Conservation (phyloP, 2,329 filamentous ascomycete genomes). For the Grosmannia clavigera region DNA sequence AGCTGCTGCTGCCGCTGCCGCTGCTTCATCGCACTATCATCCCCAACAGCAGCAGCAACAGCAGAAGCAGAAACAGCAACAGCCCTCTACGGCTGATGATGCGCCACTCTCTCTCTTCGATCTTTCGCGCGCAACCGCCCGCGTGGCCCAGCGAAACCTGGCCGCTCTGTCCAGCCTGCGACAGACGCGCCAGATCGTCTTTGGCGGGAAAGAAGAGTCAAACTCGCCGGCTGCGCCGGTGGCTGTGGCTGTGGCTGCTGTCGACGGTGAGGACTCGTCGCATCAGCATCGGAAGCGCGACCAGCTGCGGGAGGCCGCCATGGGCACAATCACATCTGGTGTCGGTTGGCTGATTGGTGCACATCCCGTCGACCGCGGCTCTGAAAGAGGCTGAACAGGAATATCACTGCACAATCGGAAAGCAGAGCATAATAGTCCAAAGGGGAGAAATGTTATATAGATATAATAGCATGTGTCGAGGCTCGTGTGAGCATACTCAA, state of each 20-base stretch:
- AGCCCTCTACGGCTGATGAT: constrained; percentile 27
- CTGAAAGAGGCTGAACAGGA: background rate
- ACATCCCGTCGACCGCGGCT: constrained; percentile 22
- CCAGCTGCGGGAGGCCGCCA: constrained; percentile 52
- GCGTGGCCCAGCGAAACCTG: constrained; percentile 45
- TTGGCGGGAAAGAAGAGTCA: background rate
- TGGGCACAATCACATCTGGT: constrained; percentile 53
- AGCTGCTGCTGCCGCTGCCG: constrained; percentile 12
- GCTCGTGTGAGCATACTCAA: background rate
- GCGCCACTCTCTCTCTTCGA: constrained; percentile 55
- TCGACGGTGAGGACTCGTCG: constrained; percentile 3
- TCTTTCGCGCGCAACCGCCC: constrained; percentile 47
- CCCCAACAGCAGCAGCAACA: constrained; percentile 13
- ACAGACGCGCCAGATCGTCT: constrained; percentile 21
- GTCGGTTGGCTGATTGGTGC: constrained; percentile 58
- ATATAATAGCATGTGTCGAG: background rate
- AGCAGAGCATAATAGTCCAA: background rate
- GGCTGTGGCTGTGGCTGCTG: constrained; percentile 1
- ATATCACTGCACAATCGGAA: background rate
- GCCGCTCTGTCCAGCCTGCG: constrained; percentile 41
- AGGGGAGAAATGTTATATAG: background rate
- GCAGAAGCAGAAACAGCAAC: background rate
- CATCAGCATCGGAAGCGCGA: constrained; percentile 53
- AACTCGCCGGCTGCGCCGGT: background rate
- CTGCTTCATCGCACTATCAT: constrained; percentile 15